Percentiles rank a stretch among this genome's conserved stretches.
Conservation (phyloP, 768 basidiomycete species). For the Amanita polypyramis region DNA sequence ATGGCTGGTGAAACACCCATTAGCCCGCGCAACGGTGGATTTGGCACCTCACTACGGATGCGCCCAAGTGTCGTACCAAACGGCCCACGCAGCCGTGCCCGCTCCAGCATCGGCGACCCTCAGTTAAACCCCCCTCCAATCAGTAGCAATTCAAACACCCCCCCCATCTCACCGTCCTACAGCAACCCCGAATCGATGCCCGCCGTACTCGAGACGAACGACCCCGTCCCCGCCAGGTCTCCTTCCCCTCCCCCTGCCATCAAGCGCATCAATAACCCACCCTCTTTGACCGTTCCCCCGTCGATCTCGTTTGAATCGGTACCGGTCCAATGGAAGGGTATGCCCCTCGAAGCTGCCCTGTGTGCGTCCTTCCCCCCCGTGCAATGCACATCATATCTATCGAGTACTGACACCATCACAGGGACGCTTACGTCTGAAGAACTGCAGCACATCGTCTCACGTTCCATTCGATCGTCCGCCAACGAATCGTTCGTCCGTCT, state of each 20-base stretch:
- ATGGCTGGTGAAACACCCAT: too few relatives aligned
- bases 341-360: constrained; percentile 59
- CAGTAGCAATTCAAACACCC: too few relatives aligned
- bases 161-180: not conserved
- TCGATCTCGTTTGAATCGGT: constrained; percentile 44
- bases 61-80: not conserved
- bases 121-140: too few relatives aligned
- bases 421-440: constrained; percentile 52
- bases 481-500: constrained; percentile 64
- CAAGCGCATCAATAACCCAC: not conserved
- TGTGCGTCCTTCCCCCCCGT: constrained; percentile 24
- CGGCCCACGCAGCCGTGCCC: not conserved
- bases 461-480: constrained; percentile 59
- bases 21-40: too few relatives aligned
- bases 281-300: constrained; percentile 24
- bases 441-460: constrained; percentile 62
- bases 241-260: not conserved
- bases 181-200: not conserved
- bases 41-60: not conserved
- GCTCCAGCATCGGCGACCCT: not conserved
- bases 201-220: not conserved
- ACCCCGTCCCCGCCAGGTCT: not conserved
- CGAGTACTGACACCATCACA: constrained; percentile 12
- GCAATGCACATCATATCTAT: not conserved
- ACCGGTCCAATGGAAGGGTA: constrained; percentile 54